Conservation (phyloP, 306 rosid species). For the Quercus engelmannii region DNA sequence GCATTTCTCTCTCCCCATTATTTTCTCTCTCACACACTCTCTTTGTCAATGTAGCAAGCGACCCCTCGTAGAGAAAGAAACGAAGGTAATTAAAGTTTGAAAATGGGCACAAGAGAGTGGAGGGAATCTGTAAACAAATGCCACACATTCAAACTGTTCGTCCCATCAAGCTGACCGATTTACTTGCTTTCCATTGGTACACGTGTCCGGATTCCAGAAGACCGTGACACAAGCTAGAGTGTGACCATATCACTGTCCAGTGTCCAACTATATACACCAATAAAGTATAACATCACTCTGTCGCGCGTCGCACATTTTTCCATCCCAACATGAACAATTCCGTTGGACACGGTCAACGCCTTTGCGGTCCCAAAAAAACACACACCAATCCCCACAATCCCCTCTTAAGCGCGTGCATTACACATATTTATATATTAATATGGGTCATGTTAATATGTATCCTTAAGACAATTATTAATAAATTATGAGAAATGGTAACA, state of each 20-base stretch:
- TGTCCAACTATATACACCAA: not conserved
- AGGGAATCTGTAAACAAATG: not conserved
- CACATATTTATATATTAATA: not conserved
- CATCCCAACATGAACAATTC: not conserved
- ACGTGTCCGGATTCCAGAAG: not conserved
- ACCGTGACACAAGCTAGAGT: not conserved
- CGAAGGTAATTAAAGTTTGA: not conserved
- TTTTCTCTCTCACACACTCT: too few relatives aligned
- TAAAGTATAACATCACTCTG: not conserved
- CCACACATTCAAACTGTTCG: not conserved
- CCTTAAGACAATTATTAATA: too few relatives aligned
- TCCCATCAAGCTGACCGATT: conserved; percentile 6
- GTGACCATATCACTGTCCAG: conserved; percentile 6
- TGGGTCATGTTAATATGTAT: accelerated
- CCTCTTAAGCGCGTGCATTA: not conserved
- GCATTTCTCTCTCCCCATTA: too few relatives aligned
- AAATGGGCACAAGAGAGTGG: not conserved
- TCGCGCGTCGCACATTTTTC: not conserved
- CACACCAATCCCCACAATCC: not conserved
- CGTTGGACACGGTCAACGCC: conserved; percentile 20
- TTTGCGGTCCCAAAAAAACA: not conserved
- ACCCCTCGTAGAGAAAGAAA: too few relatives aligned
- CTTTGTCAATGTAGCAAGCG: too few relatives aligned
- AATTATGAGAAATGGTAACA: too few relatives aligned
- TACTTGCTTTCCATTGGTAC: conserved; percentile 1